Conservation (phyloP, 1,284 basidiomycete species). For the Stygiomarasmius scandens region DNA sequence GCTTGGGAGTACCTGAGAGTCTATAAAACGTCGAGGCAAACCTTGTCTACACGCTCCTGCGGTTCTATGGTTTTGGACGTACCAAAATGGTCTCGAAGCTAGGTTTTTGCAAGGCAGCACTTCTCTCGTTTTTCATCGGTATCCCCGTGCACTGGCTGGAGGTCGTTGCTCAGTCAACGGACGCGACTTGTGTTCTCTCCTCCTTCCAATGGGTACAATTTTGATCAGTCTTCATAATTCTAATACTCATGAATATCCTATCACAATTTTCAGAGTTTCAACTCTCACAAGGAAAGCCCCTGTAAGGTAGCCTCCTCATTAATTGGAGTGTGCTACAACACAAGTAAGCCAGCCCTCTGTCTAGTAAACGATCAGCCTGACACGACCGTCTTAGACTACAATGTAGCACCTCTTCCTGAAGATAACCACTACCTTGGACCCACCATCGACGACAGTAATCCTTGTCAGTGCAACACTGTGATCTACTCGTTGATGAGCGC, state of each 20-base stretch:
- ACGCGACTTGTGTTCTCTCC: constrained; percentile 36
- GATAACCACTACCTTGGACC: constrained; percentile 37
- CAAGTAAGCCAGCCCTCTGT: constrained; percentile 34
- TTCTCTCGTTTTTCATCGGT: not conserved
- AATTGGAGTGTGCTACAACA: constrained; percentile 39
- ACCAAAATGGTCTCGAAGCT: not conserved
- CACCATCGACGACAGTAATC: constrained; percentile 26
- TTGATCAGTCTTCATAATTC: not conserved
- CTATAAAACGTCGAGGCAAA: not conserved
- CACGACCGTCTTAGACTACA: constrained; percentile 27
- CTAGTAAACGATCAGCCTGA: not conserved
- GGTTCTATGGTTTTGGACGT: not conserved
- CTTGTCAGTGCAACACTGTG: constrained; percentile 42
- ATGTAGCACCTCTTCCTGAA: constrained; percentile 32
- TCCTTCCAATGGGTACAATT: constrained; percentile 37
- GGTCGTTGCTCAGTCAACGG: constrained; percentile 32
- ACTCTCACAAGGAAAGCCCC: constrained; percentile 44
- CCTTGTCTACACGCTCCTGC: not conserved
- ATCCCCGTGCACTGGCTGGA: not conserved
- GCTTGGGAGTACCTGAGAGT: not conserved
- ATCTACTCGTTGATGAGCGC: constrained; percentile 43
- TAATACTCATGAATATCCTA: too few relatives aligned
- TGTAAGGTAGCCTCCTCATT: constrained; percentile 47
- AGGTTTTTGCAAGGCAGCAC: not conserved
- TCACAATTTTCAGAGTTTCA: constrained; percentile 21